Conservation (phyloP, 169 alveolate species). For the Eimeria tenella region DNA sequence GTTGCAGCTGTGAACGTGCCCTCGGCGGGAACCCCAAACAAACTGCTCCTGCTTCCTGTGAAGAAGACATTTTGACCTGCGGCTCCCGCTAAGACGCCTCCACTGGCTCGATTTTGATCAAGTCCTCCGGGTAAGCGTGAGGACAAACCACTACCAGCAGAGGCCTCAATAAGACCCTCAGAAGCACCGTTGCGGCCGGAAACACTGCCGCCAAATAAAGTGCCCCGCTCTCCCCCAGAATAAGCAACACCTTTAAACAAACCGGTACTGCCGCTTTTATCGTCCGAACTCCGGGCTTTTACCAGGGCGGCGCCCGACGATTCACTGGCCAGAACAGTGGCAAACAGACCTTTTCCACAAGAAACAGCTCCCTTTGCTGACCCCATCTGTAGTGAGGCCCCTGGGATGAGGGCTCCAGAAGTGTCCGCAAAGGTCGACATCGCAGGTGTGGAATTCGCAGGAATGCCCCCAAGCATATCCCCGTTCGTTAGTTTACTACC, state of each 20-base stretch:
- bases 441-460: too few relatives aligned
- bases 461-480: too few relatives aligned
- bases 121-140: too few relatives aligned
- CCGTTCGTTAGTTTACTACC: too few relatives aligned
- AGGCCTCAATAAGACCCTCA: background rate
- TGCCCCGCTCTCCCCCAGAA: background rate
- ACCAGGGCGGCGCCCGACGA: too few relatives aligned
- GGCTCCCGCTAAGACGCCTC: background rate
- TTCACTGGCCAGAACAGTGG: too few relatives aligned
- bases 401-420: constrained; percentile 30
- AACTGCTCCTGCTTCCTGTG: background rate
- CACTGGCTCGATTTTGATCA: too few relatives aligned
- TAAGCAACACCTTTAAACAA: background rate
- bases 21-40: background rate
- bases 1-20: background rate
- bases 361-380: too few relatives aligned
- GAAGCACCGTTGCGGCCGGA: constrained; percentile 18
- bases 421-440: background rate
- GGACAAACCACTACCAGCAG: constrained; percentile 12
- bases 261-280: background rate
- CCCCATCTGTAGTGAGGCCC: too few relatives aligned
- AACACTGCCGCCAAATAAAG: background rate
- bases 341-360: too few relatives aligned
- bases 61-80: background rate
- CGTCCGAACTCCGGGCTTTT: background rate